Evolutionary conservation across 179 eudicot species (phyloP).

Genomic region (Beta corolliflora): DNA sequence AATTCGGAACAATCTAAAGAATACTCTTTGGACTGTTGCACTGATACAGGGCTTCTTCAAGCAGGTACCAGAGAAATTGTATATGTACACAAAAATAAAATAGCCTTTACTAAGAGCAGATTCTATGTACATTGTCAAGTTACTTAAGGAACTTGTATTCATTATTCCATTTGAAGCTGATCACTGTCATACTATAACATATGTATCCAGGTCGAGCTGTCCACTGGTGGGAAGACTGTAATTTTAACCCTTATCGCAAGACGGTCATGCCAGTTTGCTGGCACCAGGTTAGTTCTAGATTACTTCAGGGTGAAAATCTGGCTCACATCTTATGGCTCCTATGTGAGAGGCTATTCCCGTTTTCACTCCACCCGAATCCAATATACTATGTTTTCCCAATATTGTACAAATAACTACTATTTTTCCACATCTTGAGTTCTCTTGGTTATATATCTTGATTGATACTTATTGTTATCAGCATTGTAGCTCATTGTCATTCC

Average conservation of each 20-base stretch:
- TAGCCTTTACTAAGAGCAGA: too few species aligned
- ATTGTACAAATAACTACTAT: too few species aligned
- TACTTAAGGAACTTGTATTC: neutral
- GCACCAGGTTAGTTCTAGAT: slow-evolving; percentile 48
- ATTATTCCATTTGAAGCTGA: neutral
- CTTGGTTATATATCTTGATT: neutral
- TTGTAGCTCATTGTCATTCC: neutral
- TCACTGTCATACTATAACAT: slow-evolving; percentile 7
- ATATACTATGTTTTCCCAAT: too few species aligned
- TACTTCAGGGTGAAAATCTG: neutral
- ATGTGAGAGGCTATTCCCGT: too few species aligned
- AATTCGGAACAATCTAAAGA: slow-evolving; percentile 61
- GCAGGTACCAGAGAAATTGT: slow-evolving; percentile 50
- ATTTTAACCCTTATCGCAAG: slow-evolving; percentile 76
- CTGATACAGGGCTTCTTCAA: slow-evolving; percentile 85
- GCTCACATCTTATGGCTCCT: too few species aligned
- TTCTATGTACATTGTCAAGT: too few species aligned
- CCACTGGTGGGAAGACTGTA: slow-evolving; percentile 62
- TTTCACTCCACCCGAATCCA: too few species aligned
- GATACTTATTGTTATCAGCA: neutral
- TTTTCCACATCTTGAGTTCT: too few species aligned
- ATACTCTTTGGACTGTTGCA: slow-evolving; percentile 87
- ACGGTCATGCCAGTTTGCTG: slow-evolving; percentile 87
- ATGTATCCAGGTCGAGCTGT: slow-evolving; percentile 54
- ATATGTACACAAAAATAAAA: too few species aligned